Base-by-base conservation (phyloP, 208 protist species). In the Trypanosoma brucei region DNA sequence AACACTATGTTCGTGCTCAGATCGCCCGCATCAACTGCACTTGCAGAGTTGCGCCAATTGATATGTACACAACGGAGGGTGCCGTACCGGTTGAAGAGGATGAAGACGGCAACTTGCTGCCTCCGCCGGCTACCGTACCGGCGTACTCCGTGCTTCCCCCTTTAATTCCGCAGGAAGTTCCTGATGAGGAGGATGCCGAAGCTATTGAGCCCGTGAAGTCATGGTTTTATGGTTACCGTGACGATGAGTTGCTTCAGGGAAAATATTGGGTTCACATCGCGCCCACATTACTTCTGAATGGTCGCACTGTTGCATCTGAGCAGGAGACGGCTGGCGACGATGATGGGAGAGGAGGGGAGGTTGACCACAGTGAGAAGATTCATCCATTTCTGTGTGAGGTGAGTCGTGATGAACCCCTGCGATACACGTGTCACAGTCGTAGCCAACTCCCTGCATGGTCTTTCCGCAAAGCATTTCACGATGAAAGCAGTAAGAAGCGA, bases 1-100 rank as follows among this genome's bases (percentile, higher is more conserved):
- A 80, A 61, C 78, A 97, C 72, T 97, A 96, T 74, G 78, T 98
- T 53, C 89, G 96, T 14, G 95, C 96, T 7, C 95, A 98, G 74
- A 97, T 98, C 60, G 91, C 96, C 14, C 92, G 96, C 75, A 98
- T 98, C 70, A 79, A 79, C 30, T 87, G 78, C 63, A 77, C 81
- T 4, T 93, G 81, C 73, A 81, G 78, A n/a, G 77, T 98, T 37
- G 86, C 88, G 1, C 96, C 96, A 22, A 55, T 62, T 51, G 85
- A 87, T 55, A 79, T 85, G 33, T 96, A 81, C 78, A 83, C 82
- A 45, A 88, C 79, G 1, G 92, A 97, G 45, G 81, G 78, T 37
- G 88, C 86, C 13, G 72, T 92, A 6, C 87, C 88, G 38, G 88
- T 96, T 52, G 83, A 82, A 62, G 87, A 93, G 68, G 88, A 97